Evolutionary conservation across 129 eudicot genomes (phyloP), one percentile per base, ranked within the genome.

Genomic region (Helianthus tuberosus): DNA sequence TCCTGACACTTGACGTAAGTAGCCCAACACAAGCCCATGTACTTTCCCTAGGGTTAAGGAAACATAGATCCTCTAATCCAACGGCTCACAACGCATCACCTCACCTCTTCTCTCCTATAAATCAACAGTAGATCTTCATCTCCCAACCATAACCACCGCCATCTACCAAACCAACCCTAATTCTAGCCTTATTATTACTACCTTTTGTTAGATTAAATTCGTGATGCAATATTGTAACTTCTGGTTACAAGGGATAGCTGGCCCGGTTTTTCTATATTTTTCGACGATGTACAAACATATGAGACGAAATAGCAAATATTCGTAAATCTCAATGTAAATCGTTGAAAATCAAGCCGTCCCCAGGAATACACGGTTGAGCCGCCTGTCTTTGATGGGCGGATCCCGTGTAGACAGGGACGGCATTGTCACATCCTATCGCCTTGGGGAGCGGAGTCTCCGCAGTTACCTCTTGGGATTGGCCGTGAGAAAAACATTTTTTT

Each of bases 361-460:
- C 10, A 0, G 32, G 11, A 5, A 8, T 0, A 48, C 79, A 25
- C 80, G 66, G 77, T 81, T 69, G 84, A 75, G 76, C 65, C 49
- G 35, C 61, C 47, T 6, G 47, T 54, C 43, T 13, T 27, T 11
- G 5, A n/a, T 6, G 41, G 48, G 62, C 17, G 50, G 79, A 13
- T 79, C 83, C 83, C 17, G 60, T 55, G 66, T 54, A 6, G 11
- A 3, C 6, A 76, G 80, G 50, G 66, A 46, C 3, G 54, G 80
- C 80, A 48, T 73, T 77, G 82, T 77, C 80, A 77, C 79, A 77
- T 77, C 74, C 80, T 68, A 73, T 82, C 69, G 69, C 83, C 80
- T 82, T 82, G 83, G 83, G 77, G 52, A 82, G 86, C 74, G 59
- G 86, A 77, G 46, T 82, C 67, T 77, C 83, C 73, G 83, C 83